Evolutionary conservation across 208 protist species (phyloP).

Genomic region (Tritrichomonas foetus): DNA sequence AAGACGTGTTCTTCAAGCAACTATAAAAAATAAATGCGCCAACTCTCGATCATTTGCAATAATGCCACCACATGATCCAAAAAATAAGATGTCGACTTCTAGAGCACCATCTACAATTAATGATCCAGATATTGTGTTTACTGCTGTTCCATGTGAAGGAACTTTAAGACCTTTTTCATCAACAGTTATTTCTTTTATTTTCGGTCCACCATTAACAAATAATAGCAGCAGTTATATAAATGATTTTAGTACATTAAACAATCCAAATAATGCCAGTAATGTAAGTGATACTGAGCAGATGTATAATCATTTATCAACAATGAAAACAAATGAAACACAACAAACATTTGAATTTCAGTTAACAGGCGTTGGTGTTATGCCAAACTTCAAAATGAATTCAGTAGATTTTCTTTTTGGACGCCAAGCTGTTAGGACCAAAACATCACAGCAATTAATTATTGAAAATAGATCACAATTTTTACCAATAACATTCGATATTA

Average conservation of each 20-base stretch:
- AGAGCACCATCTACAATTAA: too few species aligned
- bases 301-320: not conserved
- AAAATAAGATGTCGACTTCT: not conserved
- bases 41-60: not conserved
- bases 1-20: not conserved
- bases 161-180: not conserved
- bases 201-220: not conserved
- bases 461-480: not conserved
- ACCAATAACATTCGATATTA: not conserved
- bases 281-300: not conserved
- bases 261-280: too few species aligned
- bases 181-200: not conserved
- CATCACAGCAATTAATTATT: not conserved
- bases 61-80: not conserved
- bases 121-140: not conserved
- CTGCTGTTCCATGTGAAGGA: constrained; percentile 26
- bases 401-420: constrained; percentile 4
- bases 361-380: not conserved
- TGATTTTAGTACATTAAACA: too few species aligned
- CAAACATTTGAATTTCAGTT: not conserved
- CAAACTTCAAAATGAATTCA: not conserved
- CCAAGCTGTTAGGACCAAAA: not conserved
- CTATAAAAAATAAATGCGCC: not conserved
- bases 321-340: not conserved
- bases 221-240: too few species aligned